Evolutionary conservation across 2,329 filamentous ascomycete genomes (phyloP), one percentile per base, ranked within the genome.

Genomic region (Dothistroma septosporum): DNA sequence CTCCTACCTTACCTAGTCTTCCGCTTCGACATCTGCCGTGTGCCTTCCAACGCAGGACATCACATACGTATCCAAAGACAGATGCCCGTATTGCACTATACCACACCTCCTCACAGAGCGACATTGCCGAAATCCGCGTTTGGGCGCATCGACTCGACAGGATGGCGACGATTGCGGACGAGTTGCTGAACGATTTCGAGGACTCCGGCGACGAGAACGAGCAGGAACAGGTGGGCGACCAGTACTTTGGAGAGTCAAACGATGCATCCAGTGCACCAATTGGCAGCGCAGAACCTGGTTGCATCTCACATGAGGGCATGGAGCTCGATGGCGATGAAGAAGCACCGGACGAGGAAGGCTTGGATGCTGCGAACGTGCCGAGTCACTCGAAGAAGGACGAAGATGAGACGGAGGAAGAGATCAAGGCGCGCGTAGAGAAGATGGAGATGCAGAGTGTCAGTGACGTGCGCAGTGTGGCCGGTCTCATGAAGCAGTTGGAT

Each of bases 81-180:
- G 4, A 12, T 14, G n/a, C 21, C 21, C 31, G 2, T 33, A n/a
- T 19, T 8, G 14, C 4, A 8, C 32, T 19, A 37, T 32, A 22
- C 31, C 24, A 54, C 14, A 41, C 7, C 28, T 3, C 14, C n/a
- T 54, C 11, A 22, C 21, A 2, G 52, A 37, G 37, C 24, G 32
- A 6, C n/a, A 31, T 35, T 47, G 14, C 37, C n/a, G 32, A 19
- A 16, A 46, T 21, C 11, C 31, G 61, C 61, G 58, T 58, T 24
- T 33, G 49, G 53, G 61, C 57, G 64, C 61, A 57, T 49, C 52
- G 22, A 21, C 16, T 14, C 16, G 28, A 32, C 76, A 68, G 56
- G 16, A 95, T 97, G 92, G 91, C 93, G 74, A 95, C 91, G 49
- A 83, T 95, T 65, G 93, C 91, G 64, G 92, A 97, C 72, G 93